Evolutionary conservation across 129 eudicot genomes (phyloP).

Genomic region (Calendula officinalis): DNA sequence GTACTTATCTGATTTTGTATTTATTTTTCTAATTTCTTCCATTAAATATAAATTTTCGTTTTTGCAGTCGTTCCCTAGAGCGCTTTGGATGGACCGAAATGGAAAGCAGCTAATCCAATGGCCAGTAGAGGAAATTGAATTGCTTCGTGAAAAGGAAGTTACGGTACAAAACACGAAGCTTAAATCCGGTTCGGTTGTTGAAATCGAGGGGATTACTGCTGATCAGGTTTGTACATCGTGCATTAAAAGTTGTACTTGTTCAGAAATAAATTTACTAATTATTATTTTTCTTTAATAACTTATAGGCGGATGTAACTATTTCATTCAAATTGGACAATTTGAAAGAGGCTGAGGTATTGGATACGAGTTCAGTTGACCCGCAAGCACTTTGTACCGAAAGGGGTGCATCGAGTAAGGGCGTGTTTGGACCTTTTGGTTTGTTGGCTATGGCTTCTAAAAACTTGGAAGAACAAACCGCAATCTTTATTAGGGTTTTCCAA

Average conservation of each 20-base stretch:
- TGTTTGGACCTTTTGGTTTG: slow-evolving; percentile 57
- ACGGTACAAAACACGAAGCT: slow-evolving; percentile 23
- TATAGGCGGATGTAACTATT: slow-evolving; percentile 55
- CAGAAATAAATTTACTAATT: neutral
- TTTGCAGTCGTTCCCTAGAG: slow-evolving; percentile 39
- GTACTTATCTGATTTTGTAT: slow-evolving; percentile 11
- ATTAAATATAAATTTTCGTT: neutral
- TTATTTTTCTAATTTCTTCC: neutral
- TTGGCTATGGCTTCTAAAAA: slow-evolving; percentile 54
- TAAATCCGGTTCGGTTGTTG: slow-evolving; percentile 22
- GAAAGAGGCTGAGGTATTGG: slow-evolving; percentile 44
- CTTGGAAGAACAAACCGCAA: slow-evolving; percentile 50
- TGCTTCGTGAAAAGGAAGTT: slow-evolving; percentile 36
- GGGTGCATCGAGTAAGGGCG: slow-evolving; percentile 41
- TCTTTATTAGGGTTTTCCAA: slow-evolving; percentile 54
- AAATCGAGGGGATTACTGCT: slow-evolving; percentile 37
- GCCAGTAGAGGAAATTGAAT: slow-evolving; percentile 45
- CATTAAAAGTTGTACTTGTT: neutral
- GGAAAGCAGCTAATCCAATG: slow-evolving; percentile 47
- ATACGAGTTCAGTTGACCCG: slow-evolving; percentile 42
- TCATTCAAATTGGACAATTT: slow-evolving; percentile 40
- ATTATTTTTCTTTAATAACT: neutral
- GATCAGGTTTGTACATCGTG: slow-evolving; percentile 31
- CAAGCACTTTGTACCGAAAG: slow-evolving; percentile 45
- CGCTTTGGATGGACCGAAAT: slow-evolving; percentile 31